phyloP scores from a whole-genome alignment of 768 basidiomycete species.

The Xanthoconium stramineum region DNA sequence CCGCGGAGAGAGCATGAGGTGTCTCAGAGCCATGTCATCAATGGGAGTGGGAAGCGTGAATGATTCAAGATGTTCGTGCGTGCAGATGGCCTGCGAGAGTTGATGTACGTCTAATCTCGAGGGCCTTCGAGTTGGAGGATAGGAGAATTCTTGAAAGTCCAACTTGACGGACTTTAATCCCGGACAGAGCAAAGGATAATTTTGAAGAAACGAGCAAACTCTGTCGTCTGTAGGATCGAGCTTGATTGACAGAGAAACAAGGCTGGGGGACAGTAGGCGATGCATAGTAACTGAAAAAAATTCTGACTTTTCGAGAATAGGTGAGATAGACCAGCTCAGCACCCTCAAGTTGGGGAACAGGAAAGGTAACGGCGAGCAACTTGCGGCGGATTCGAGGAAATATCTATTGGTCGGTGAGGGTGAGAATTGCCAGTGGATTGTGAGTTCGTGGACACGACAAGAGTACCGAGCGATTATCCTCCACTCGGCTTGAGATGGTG shows the following conservation, averaged over 20 bases:
- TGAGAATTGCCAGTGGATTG: too few relatives aligned
- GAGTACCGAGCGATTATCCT: not conserved
- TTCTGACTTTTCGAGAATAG: not conserved
- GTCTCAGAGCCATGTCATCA: not conserved
- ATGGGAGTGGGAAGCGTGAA: not conserved
- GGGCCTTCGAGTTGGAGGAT: too few relatives aligned
- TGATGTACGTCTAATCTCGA: not conserved
- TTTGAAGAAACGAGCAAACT: not conserved
- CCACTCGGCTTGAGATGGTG: not conserved
- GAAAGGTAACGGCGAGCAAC: not conserved
- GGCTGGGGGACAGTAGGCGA: not conserved
- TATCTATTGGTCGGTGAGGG: not conserved
- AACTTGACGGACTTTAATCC: not conserved
- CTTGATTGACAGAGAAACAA: not conserved
- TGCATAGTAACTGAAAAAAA: not conserved
- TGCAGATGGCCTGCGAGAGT: not conserved
- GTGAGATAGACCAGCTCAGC: not conserved
- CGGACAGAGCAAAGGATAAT: not conserved
- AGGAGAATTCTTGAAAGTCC: not conserved
- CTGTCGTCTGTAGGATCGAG: not conserved
- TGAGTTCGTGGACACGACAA: not conserved
- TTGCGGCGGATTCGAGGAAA: not conserved
- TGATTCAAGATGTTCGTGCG: not conserved
- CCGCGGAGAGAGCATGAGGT: not conserved
- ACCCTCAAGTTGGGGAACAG: not conserved